Conservation (phyloP, 1,139 yeast species). For the Meyerozyma sp. region DNA sequence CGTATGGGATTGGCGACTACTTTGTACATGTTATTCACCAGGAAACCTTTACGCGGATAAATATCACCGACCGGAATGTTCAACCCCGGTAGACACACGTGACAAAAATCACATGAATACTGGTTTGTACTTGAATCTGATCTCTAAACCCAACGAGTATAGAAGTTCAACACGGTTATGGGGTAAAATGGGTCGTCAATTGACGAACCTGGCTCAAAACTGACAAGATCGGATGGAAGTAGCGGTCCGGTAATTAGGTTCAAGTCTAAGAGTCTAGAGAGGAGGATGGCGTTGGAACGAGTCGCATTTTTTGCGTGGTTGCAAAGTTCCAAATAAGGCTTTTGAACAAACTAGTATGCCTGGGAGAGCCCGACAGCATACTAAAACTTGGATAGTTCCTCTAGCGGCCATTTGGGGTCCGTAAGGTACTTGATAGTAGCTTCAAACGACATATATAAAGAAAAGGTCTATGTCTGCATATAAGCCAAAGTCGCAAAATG, state of each 20-base stretch:
- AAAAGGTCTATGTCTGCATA: not conserved
- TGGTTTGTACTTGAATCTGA: not conserved
- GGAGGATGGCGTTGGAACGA: not conserved
- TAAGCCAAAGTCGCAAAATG: not conserved
- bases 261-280: not conserved
- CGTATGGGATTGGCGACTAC: not conserved
- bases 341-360: not conserved
- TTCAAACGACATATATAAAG: not conserved
- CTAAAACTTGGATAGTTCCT: not conserved
- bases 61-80: not conserved
- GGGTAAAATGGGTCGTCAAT: conserved; percentile 1
- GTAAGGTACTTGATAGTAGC: not conserved
- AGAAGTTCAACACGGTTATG: not conserved
- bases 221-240: not conserved
- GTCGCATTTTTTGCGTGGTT: not conserved
- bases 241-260: not conserved
- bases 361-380: not conserved
- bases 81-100: not conserved
- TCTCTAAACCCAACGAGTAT: not conserved
- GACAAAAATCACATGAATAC: not conserved
- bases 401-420: not conserved
- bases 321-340: not conserved
- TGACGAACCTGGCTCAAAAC: not conserved
- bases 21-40: not conserved
- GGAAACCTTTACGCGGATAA: not conserved